Evolutionary conservation across 345 rosid genomes (phyloP), one percentile per base, ranked within the genome.

Genomic region (Hibiscus tridactylites): DNA sequence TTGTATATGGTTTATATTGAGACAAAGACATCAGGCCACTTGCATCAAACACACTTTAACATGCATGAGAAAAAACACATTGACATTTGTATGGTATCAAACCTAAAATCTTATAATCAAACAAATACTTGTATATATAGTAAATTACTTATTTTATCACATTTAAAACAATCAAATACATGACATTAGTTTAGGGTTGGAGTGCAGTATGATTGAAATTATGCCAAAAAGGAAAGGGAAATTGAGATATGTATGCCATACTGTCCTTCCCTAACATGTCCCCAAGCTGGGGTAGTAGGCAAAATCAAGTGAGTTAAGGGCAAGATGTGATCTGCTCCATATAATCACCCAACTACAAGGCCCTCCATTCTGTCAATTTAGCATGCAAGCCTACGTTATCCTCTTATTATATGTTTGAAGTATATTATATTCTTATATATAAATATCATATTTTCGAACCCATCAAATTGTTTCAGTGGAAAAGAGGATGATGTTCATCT

Each of bases 341-440:
- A 72, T 44, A 64, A 73, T 81, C 76, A 60, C 42, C 42, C 80
- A 75, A 60, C 70, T 53, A 53, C 58, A 75, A 35, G 81, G 79
- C 44, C 82, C 81, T 73, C 79, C 76, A 35, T 81, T 64, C 75
- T 65, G 85, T 75, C 83, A 72, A 70, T 64, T 66, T 68, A 59
- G 61, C 83, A 77, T 74, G 79, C 87, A 78, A 60, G 47, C 77
- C 78, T 83, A 79, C 77, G 87, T 84, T 50, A 50, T 50, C 19
- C 56, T 5, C 56, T 13, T 49, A 49, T 13, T 49, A 10, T 49
- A 49, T 15, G 15, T 50, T 15, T 50, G 2, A 16, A 50, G 2
- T 49, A 49, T 12, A 47, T 2, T 50, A 49, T 49, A 49, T 4
- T 39, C 2, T 39, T 39, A 39, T 39, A 39, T 39, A 39, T 6